Evolutionary conservation across 2,329 filamentous ascomycete species (phyloP), one percentile per base, ranked within the genome.

Genomic region (Chalaropsis thielavioides): DNA sequence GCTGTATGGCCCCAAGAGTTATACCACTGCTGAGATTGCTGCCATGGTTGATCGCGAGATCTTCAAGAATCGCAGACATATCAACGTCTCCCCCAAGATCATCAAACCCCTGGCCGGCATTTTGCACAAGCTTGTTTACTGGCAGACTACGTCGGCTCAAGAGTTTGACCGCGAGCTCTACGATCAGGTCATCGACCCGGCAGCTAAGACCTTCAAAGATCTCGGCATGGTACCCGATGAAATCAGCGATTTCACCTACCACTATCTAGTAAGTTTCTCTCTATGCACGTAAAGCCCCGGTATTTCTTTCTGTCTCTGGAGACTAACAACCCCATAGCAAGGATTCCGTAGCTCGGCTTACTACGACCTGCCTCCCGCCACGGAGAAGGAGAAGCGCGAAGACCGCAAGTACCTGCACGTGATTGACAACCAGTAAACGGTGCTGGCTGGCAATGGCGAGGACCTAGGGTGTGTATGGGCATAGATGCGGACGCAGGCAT

Each of bases 341-440:
- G 88, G 86, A 75, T 96, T 90, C 81, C 88, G 94, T 74, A 92
- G 89, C 77, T 83, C 88, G 66, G 83, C 86, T 72, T 94, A 87
- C 83, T 96, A 95, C 76, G 92, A 99, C 74, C 81, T 97, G 70
- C 94, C 94, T 62, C 92, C 94, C 61, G 87, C 92, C 72, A 96
- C 92, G 41, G 92, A 96, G 79, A 89, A 88, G 76, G 94, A 99
- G 81, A 94, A 86, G 82, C 82, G 83, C 71, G 92, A 97, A 76
- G 92, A 97, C 77, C 94, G 87, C 83, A 94, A 96, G 81, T 99
- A 95, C 75, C 79, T 97, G 75, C 94, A 99, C 75, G 92, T 99
- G 68, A 79, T 90, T 73, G 90, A 95, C 74, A 87, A 94, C 75
- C 84, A 91, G 81, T 94, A 86, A 78, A 75, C 68, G 66, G 71